Percentiles rank a stretch among this genome's conserved stretches.
phyloP scores from a whole-genome alignment of 2,329 filamentous ascomycete species.

The Hortaea werneckii region DNA sequence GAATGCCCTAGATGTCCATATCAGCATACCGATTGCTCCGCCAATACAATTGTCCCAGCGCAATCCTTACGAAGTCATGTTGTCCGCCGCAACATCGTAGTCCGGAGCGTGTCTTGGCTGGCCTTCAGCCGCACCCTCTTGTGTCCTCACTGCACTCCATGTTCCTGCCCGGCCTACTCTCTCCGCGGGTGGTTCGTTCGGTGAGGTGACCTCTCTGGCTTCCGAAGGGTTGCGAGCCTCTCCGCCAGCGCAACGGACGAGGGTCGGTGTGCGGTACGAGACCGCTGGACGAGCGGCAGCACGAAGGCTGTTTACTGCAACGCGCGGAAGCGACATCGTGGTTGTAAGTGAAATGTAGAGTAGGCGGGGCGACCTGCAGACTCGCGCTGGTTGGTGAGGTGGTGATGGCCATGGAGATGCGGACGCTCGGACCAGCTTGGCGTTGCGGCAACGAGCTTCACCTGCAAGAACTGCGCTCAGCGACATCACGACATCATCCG shows the following conservation, averaged over 20 bases:
- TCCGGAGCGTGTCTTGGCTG: constrained; percentile 62
- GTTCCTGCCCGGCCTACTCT: constrained; percentile 6
- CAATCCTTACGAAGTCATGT: constrained; percentile 70
- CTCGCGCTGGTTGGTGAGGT: constrained; percentile 1
- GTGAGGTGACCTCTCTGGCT: neutral
- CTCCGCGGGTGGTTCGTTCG: constrained; percentile 5
- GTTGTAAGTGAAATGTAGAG: neutral
- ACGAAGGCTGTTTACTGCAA: constrained; percentile 33
- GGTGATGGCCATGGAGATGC: neutral
- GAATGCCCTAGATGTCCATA: constrained; percentile 53
- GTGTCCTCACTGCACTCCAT: constrained; percentile 37
- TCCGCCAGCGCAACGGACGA: constrained; percentile 9
- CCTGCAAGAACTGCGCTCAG: neutral
- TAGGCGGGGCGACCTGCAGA: neutral
- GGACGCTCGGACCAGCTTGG: neutral
- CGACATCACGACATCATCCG: neutral
- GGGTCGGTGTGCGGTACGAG: constrained; percentile 12
- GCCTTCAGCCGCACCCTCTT: constrained; percentile 41
- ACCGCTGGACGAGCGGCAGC: constrained; percentile 21
- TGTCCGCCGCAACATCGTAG: constrained; percentile 71
- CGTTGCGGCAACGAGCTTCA: neutral
- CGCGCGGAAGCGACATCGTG: constrained; percentile 31
- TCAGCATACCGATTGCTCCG: constrained; percentile 3
- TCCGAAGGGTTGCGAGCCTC: neutral
- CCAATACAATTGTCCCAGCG: neutral